Base-by-base conservation (phyloP, 2,329 filamentous ascomycete genomes). In the Fusarium hainanense region DNA sequence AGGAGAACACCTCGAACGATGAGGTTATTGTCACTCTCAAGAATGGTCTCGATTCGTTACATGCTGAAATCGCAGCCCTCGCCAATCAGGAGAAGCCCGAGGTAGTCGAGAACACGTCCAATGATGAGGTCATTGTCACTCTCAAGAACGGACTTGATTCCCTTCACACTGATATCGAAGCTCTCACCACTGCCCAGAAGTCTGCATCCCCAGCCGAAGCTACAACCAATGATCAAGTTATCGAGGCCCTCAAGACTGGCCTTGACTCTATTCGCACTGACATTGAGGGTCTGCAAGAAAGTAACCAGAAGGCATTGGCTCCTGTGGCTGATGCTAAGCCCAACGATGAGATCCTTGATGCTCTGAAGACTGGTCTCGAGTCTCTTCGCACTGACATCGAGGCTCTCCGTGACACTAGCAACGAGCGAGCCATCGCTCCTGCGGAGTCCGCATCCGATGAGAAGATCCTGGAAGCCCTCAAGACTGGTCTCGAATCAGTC, bases 21-120 rank as follows among this genome's bases (percentile, higher is more conserved):
- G 93, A 97, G 78, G 93, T 97, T 48, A 83, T 97, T 1, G 92
- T 97, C 62, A 92, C 92, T 0, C 84, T 97, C 56, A 95, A 92
- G 77, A 87, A 89, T n/a, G 93, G 93, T 0, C 83, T 97, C 11
- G 88, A 90, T 42, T 85, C 85, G 43, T 84, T 97, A 23, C 90
- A 90, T 55, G 85, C 87, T 3, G 93, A 97, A 52, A 92, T 94
- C 7, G 61, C 60, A 40, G 52, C 52, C 10, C 90, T 91, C 21
- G 87, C 89, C 21, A 80, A 91, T 79, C 90, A 93, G 6, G 82
- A 88, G 30, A 69, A 58, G 40, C 21, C 63, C 1, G 55, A 68
- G 30, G 49, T 58, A 6, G 40, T 64, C 0, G 69, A 71, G 16
- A 54, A 88, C 91, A 54, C 48, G 16, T 62, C 63, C 0, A 64